A percentile compares a stretch with the other conserved stretches of the same genome.
These are phyloP conservation scores for Penicillium frequentans DNA, from an alignment of 2,329 filamentous ascomycete species.

Conservation along the genomic window DNA sequence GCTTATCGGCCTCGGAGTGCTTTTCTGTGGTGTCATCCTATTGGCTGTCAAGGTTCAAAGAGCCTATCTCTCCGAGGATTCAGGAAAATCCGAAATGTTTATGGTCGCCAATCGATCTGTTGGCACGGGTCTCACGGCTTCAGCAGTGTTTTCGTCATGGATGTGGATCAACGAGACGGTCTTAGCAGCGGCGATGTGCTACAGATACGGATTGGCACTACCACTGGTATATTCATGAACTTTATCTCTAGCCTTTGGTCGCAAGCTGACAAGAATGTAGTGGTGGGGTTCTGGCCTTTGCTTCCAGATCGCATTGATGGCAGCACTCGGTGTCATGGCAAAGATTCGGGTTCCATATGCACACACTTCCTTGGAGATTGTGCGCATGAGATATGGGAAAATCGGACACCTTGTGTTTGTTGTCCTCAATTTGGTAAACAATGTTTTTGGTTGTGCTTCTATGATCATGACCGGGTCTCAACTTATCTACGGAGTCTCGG, in stretches of 20 bases:
- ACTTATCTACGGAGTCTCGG: constrained; percentile 48
- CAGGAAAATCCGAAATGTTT: constrained; percentile 44
- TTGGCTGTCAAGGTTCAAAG: constrained; percentile 48
- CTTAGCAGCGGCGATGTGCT: constrained; percentile 34
- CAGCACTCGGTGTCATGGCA: constrained; percentile 49
- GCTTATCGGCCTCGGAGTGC: constrained; percentile 49
- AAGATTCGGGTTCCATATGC: constrained; percentile 54
- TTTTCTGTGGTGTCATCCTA: constrained; percentile 51
- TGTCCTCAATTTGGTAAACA: constrained; percentile 44
- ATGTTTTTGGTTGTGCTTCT: constrained; percentile 46
- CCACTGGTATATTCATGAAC: constrained; percentile 27
- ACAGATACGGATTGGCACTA: constrained; percentile 36
- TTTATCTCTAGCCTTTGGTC: no score
- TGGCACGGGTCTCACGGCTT: constrained; percentile 38
- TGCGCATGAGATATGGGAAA: constrained; percentile 49
- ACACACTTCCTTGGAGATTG: constrained; percentile 53
- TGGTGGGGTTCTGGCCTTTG: constrained; percentile 43
- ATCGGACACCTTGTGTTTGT: constrained; percentile 44
- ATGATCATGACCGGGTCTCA: constrained; percentile 51
- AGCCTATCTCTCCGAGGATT: constrained; percentile 31
- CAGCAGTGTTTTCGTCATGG: constrained; percentile 41
- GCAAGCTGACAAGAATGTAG: constrained; percentile 6
- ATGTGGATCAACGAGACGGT: constrained; percentile 43
- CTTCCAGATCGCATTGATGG: constrained; percentile 54
- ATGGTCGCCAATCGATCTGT: constrained; percentile 42